Conservation (phyloP, 306 rosid species). For the Dicorynia guianensis region DNA sequence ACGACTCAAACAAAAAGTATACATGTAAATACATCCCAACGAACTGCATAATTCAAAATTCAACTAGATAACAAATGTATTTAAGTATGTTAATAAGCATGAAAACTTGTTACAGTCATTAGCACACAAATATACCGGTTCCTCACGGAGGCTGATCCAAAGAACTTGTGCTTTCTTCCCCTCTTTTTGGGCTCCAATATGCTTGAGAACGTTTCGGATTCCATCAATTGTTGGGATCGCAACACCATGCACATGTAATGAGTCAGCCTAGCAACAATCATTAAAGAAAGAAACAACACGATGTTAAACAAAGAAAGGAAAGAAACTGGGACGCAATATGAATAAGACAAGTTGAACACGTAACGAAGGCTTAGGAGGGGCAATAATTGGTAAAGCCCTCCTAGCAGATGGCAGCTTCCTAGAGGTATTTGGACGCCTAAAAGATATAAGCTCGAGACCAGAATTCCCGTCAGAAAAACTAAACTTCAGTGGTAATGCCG, state of each 20-base stretch:
- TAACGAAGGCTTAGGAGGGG: too few species aligned
- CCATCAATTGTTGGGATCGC: slow-evolving; percentile 87
- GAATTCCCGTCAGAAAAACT: not conserved
- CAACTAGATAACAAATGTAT: not conserved
- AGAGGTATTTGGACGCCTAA: not conserved
- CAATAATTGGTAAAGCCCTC: not conserved
- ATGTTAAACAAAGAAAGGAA: not conserved
- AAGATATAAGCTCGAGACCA: not conserved
- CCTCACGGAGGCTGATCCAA: slow-evolving; percentile 95
- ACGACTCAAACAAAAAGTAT: not conserved
- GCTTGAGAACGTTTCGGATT: slow-evolving; percentile 80
- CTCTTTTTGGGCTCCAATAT: slow-evolving; percentile 68
- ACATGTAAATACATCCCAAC: not conserved
- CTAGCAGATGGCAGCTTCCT: not conserved
- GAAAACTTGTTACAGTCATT: not conserved
- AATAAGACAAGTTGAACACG: not conserved
- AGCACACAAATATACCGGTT: slow-evolving; percentile 60
- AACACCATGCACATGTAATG: slow-evolving; percentile 87
- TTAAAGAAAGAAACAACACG: not conserved
- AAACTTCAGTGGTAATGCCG: not conserved
- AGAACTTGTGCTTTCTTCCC: slow-evolving; percentile 61
- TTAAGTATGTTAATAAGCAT: not conserved
- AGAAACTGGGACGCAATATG: not conserved
- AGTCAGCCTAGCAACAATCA: slow-evolving; percentile 56
- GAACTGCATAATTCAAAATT: not conserved